Percentiles rank a stretch among this genome's conserved stretches.
These are phyloP conservation scores for Aspergillus chevalieri DNA, from an alignment of 2,329 filamentous ascomycete genomes.

Conservation along the genomic window DNA sequence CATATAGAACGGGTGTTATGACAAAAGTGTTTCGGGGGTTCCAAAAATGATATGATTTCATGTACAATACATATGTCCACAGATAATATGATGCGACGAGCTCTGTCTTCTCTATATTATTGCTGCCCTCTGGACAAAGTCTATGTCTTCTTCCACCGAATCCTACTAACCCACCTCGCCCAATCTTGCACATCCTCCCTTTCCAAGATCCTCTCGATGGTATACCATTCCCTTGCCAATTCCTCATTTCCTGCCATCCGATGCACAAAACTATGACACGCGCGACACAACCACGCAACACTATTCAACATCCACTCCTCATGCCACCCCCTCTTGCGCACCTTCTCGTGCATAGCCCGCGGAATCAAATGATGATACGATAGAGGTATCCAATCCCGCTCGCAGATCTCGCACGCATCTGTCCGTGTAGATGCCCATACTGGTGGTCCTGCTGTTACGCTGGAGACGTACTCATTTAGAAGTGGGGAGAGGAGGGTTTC, in stretches of 20 bases:
- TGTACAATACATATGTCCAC: not conserved
- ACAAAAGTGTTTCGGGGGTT: not conserved
- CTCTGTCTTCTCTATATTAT: not conserved
- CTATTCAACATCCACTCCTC: slow-evolving; percentile 66
- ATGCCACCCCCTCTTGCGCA: slow-evolving; percentile 73
- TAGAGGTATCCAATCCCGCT: slow-evolving; percentile 65
- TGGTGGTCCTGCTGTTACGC: slow-evolving; percentile 57
- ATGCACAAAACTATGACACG: slow-evolving; percentile 80
- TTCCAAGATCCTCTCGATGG: slow-evolving; percentile 62
- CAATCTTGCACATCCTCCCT: slow-evolving; percentile 67
- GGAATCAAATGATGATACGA: slow-evolving; percentile 85
- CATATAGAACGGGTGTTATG: not conserved
- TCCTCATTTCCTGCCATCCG: slow-evolving; percentile 69
- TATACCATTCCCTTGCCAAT: slow-evolving; percentile 66
- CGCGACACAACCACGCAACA: slow-evolving; percentile 79
- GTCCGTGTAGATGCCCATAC: slow-evolving; percentile 54
- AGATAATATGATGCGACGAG: not conserved
- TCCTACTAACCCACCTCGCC: slow-evolving; percentile 64
- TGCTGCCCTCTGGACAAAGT: not conserved
- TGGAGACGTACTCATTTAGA: slow-evolving; percentile 56
- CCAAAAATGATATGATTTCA: not conserved
- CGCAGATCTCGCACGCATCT: slow-evolving; percentile 68
- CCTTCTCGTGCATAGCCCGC: slow-evolving; percentile 68
- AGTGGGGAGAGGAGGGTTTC: slow-evolving; percentile 55
- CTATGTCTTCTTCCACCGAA: slow-evolving; percentile 65